These are phyloP conservation scores for Ophiognomonia clavigignenti-juglandacearum DNA, from an alignment of 2,329 filamentous ascomycete species.

Conservation along the genomic window DNA sequence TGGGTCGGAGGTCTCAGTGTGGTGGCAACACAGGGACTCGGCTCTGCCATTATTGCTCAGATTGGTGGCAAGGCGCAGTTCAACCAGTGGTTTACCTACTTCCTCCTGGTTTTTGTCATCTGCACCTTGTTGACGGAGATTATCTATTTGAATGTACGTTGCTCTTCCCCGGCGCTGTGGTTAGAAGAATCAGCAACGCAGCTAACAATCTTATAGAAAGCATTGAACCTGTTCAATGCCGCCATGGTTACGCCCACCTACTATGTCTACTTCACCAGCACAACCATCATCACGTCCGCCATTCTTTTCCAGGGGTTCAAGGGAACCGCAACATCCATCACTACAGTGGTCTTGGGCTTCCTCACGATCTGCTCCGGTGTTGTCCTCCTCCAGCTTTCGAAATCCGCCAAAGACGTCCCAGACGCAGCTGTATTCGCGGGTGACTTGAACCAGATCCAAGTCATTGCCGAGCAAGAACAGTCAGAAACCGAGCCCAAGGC, in stretches of 20 bases:
- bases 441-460: conserved; percentile 90
- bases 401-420: conserved; percentile 95
- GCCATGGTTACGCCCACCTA: conserved; percentile 96
- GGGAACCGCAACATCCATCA: conserved; percentile 72
- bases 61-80: conserved; percentile 79
- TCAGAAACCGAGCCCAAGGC: conserved; percentile 96
- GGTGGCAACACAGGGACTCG: conserved; percentile 88
- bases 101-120: conserved; percentile 86
- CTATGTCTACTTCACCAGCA: conserved; percentile 96
- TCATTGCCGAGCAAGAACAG: conserved; percentile 91
- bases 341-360: conserved; percentile 90
- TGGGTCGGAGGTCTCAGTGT: conserved; percentile 91
- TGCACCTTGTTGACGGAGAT: conserved; percentile 89
- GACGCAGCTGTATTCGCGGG: conserved; percentile 89
- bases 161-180: not conserved
- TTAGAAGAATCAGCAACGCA: conserved; percentile 24
- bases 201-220: conserved; percentile 64
- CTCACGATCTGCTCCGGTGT: conserved; percentile 91
- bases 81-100: conserved; percentile 96
- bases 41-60: conserved; percentile 85
- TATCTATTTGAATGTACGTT: conserved; percentile 86
- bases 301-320: conserved; percentile 94
- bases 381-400: conserved; percentile 89
- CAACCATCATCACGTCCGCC: conserved; percentile 89
- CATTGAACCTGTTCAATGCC: conserved; percentile 92